A percentile compares a stretch with the other conserved stretches of the same genome.
phyloP scores from a whole-genome alignment of 1,284 basidiomycete genomes.

The Omphalotus olearius region DNA sequence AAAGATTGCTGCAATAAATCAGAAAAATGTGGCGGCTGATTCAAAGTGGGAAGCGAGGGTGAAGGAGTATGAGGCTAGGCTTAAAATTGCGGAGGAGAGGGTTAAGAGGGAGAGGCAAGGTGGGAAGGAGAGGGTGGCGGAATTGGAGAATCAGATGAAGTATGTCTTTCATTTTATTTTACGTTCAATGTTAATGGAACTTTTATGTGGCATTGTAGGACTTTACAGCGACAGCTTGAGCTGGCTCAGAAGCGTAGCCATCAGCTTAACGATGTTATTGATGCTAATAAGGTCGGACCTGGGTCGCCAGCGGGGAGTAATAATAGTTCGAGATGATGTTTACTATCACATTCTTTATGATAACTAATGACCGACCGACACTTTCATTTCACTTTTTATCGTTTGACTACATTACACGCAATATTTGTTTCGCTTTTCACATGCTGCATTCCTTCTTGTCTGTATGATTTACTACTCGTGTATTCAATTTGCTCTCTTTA shows the following conservation, averaged over 20 bases:
- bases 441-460: no score
- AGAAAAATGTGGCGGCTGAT: conserved; percentile 68
- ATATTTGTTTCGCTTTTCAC: no score
- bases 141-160: conserved; percentile 71
- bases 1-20: conserved; percentile 69
- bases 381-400: no score
- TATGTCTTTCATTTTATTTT: conserved; percentile 30
- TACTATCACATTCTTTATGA: no score
- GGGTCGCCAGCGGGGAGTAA: conserved; percentile 2
- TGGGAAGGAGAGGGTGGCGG: conserved; percentile 78
- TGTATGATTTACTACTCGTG: no score
- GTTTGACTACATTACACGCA: no score
- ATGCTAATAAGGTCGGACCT: conserved; percentile 33
- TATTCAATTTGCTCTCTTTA: no score
- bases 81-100: conserved; percentile 88
- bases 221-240: conserved; percentile 65
- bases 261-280: conserved; percentile 65
- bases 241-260: conserved; percentile 63
- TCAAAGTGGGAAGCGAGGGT: conserved; percentile 91
- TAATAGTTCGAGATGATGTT: conserved; percentile 4
- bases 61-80: conserved; percentile 83
- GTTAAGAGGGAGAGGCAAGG: conserved; percentile 95
- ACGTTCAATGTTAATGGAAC: conserved; percentile 4
- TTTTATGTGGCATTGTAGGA: conserved; percentile 34
- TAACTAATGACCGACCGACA: no score